Conservation (phyloP, 2,329 filamentous ascomycete genomes). For the Cladobotryum protrusum region DNA sequence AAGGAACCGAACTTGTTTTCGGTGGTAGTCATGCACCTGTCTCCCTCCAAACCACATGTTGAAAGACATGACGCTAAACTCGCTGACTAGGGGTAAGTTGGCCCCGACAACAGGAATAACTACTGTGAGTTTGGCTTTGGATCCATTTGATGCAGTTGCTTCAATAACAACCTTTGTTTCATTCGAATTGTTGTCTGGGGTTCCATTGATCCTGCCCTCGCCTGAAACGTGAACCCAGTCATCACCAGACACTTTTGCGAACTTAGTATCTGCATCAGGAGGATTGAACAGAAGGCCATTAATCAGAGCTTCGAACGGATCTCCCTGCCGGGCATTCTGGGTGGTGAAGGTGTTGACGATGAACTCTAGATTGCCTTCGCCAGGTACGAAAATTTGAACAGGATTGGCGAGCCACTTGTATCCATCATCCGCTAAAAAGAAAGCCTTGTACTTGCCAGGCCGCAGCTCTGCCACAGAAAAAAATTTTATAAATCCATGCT, state of each 20-base stretch:
- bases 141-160: conserved; percentile 20
- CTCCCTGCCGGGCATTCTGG: conserved; percentile 30
- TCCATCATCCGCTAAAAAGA: conserved; percentile 28
- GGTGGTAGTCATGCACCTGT: conserved; percentile 29
- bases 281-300: conserved; percentile 26
- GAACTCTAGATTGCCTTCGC: conserved; percentile 20
- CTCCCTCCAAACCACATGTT: conserved; percentile 37
- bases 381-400: conserved; percentile 22
- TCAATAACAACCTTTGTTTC: conserved; percentile 21
- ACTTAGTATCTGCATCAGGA: conserved; percentile 19
- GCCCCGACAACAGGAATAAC: conserved; percentile 26
- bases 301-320: conserved; percentile 26
- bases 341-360: conserved; percentile 24
- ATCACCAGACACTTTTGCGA: conserved; percentile 19
- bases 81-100: conserved; percentile 24
- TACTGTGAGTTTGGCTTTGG: conserved; percentile 22
- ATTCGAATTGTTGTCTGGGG: conserved; percentile 17
- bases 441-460: conserved; percentile 29
- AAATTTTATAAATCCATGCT: no score
- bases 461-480: no score
- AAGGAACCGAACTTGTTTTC: conserved; percentile 34
- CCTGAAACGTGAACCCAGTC: conserved; percentile 28
- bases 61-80: conserved; percentile 30
- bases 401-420: conserved; percentile 32
- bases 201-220: conserved; percentile 31